Conservation (phyloP, 2,329 filamentous ascomycete genomes). For the Colletotrichum tanaceti region DNA sequence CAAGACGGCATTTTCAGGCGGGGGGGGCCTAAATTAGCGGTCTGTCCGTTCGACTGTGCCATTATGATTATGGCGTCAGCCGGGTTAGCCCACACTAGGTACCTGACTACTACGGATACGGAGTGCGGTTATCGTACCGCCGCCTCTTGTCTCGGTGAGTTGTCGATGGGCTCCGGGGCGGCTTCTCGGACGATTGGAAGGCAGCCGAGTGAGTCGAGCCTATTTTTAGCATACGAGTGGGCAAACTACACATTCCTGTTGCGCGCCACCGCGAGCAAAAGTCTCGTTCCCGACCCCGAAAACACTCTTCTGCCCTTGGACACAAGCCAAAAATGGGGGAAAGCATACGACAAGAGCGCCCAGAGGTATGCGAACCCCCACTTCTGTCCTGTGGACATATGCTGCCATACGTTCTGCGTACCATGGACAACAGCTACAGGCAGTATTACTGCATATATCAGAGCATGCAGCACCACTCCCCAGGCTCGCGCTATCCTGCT, state of each 20-base stretch:
- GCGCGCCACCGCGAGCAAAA: slow-evolving; percentile 18
- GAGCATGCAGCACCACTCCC: too few species aligned
- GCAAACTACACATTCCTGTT: neutral
- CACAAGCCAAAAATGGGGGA: too few species aligned
- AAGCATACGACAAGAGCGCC: too few species aligned
- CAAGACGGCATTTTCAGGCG: slow-evolving; percentile 1
- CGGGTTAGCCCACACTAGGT: neutral
- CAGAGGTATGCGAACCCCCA: too few species aligned
- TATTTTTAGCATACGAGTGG: slow-evolving; percentile 14
- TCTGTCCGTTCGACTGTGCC: neutral
- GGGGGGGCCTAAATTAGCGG: neutral
- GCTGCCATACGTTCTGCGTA: too few species aligned
- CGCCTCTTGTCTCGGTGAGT: slow-evolving; percentile 1
- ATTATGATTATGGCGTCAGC: neutral
- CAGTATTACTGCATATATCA: too few species aligned
- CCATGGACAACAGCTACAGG: too few species aligned
- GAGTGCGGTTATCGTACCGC: too few species aligned
- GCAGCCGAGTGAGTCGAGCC: neutral
- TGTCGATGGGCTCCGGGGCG: neutral
- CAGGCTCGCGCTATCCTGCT: too few species aligned
- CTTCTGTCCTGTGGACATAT: too few species aligned
- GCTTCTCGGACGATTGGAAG: neutral
- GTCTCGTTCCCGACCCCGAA: neutral
- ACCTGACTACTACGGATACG: neutral
- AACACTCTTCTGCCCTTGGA: too few species aligned